Base-by-base conservation (phyloP, 2,329 filamentous ascomycete genomes). In the Colletotrichum phormii region DNA sequence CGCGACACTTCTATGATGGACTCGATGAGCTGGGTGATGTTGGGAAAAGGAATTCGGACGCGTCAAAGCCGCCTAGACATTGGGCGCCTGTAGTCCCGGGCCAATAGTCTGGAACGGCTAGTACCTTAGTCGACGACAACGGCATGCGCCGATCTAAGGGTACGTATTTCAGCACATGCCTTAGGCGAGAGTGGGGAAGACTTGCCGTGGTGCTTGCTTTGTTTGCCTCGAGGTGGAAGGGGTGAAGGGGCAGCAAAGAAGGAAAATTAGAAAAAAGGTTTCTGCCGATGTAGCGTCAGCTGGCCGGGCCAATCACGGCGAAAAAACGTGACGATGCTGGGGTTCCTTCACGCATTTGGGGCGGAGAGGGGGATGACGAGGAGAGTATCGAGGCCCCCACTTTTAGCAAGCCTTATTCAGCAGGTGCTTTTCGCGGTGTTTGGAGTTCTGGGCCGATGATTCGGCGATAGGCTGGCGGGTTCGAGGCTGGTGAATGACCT, bases 181-280 rank as follows among this genome's bases (percentile, higher is more conserved):
- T 70, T 64, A 60, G 66, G 60, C 54, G 59, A 70, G 49, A 24
- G 71, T 72, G 71, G 70, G n/a, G 59, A 57, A 67, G 70, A 60
- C 67, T 67, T 67, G 67, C 35, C 33, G 35, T 49, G 42, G 60
- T 72, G 65, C 67, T 67, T 67, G 67, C 35, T 49, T 54, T 49
- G 42, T 67, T 72, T 29, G 65, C 33, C 33, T 22, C 51, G 26
- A 58, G 26, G 24, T 22, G 76, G 37, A 77, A 77, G 42, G 31
- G 42, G 31, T 24, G 71, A 79, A 77, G 54, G 33, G 33, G 37
- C 31, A 49, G 33, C 37, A 46, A 73, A 77, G 70, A 33, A 55
- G 51, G 46, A 66, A 63, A 65, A 64, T 49, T 15, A 58, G 74
- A 26, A 62, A 57, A 62, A 62, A 67, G 71, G 71, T 64, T 73